A percentile compares a stretch with the other conserved stretches of the same genome.
Conservation (phyloP, 495 filamentous ascomycete genomes). For the Neurospora terricola region DNA sequence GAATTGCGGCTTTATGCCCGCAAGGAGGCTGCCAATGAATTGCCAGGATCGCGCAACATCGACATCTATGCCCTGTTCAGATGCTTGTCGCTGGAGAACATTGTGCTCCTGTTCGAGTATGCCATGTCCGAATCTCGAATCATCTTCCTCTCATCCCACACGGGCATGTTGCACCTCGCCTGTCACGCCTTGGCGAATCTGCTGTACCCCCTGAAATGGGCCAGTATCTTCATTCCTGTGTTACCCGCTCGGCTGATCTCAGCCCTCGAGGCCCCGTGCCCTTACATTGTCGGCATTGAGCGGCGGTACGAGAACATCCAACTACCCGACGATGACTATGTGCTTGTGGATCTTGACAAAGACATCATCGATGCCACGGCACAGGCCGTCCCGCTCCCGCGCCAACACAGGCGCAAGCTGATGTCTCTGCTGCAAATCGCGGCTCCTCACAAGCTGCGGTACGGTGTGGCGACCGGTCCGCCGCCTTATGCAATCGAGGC, state of each 20-base stretch:
- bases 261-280: conserved; percentile 88
- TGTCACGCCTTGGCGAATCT: conserved; percentile 73
- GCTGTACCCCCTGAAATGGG: conserved; percentile 85
- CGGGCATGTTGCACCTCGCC: conserved; percentile 89
- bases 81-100: conserved; percentile 77
- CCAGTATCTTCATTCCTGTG: conserved; percentile 86
- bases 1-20: conserved; percentile 87
- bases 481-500: conserved; percentile 88
- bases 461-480: conserved; percentile 77
- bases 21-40: conserved; percentile 87
- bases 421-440: conserved; percentile 79
- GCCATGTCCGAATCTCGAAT: conserved; percentile 89
- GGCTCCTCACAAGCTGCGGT: conserved; percentile 81
- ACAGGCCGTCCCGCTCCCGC: conserved; percentile 64
- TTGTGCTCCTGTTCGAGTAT: conserved; percentile 87
- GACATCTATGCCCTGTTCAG: conserved; percentile 93
- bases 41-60: conserved; percentile 83
- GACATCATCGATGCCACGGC: conserved; percentile 76
- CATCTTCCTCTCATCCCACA: conserved; percentile 91
- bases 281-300: conserved; percentile 94
- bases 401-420: conserved; percentile 84
- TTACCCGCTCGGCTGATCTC: conserved; percentile 80
- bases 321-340: conserved; percentile 92
- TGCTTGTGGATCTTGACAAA: conserved; percentile 85
- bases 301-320: conserved; percentile 85